Percentiles rank a stretch among this genome's conserved stretches.
phyloP scores from a whole-genome alignment of 1,284 basidiomycete species.

The Exobasidium cylindrosporum region DNA sequence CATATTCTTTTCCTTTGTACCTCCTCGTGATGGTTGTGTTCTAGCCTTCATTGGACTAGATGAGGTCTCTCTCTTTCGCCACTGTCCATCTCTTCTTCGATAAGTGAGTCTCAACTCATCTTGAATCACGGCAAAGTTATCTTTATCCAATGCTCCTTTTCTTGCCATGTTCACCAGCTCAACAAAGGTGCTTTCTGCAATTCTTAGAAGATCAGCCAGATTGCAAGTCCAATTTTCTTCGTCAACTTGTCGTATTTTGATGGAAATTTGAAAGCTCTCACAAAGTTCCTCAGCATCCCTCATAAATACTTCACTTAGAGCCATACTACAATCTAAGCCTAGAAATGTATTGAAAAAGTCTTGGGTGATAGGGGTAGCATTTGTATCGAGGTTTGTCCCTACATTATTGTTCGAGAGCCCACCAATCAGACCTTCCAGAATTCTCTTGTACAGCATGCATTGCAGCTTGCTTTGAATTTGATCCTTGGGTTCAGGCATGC shows the following conservation, averaged over 20 bases:
- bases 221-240: not conserved
- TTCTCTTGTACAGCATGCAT: slow-evolving; percentile 48
- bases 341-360: slow-evolving; percentile 16
- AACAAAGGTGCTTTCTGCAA: not conserved
- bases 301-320: slow-evolving; percentile 25
- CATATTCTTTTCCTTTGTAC: not conserved
- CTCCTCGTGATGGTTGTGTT: slow-evolving; percentile 8
- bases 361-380: slow-evolving; percentile 28
- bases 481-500: slow-evolving; percentile 30
- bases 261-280: slow-evolving; percentile 23
- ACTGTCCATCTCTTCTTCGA: slow-evolving; percentile 1
- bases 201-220: not conserved
- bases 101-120: slow-evolving; percentile 3
- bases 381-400: slow-evolving; percentile 17
- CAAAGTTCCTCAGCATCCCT: slow-evolving; percentile 26
- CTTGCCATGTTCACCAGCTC: not conserved
- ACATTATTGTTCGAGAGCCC: not conserved
- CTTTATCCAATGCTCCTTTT: not conserved
- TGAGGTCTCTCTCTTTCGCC: not conserved
- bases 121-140: not conserved
- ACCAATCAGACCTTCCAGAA: slow-evolving; percentile 14
- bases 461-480: slow-evolving; percentile 39
- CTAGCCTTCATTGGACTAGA: not conserved
- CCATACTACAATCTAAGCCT: slow-evolving; percentile 20
- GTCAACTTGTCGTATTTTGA: not conserved